phyloP scores from a whole-genome alignment of 2,329 filamentous ascomycete species.

The Fusarium vanettenii region DNA sequence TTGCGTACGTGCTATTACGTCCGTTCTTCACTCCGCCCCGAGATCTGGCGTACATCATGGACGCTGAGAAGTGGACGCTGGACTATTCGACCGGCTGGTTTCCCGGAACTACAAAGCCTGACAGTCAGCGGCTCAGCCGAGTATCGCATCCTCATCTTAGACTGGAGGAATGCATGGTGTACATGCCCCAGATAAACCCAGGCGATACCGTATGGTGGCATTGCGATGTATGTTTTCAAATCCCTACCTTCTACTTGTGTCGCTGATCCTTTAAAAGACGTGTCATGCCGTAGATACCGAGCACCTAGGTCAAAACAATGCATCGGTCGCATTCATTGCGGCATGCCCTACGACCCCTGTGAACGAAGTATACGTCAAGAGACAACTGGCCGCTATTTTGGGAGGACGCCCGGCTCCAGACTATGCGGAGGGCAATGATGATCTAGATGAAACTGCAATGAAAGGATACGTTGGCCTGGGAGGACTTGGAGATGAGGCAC shows the following conservation, averaged over 20 bases:
- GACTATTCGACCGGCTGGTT: constrained; percentile 48
- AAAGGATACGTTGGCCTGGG: constrained; percentile 25
- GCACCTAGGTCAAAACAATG: constrained; percentile 47
- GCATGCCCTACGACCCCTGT: constrained; percentile 49
- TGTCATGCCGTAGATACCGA: constrained; percentile 55
- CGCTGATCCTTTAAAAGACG: constrained; percentile 31
- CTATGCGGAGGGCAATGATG: constrained; percentile 4
- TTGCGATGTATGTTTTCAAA: neutral
- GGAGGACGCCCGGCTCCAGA: constrained; percentile 15
- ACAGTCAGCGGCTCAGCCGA: constrained; percentile 39
- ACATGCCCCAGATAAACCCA: constrained; percentile 46
- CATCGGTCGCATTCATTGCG: constrained; percentile 51
- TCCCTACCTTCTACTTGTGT: neutral
- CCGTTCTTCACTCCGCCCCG: neutral
- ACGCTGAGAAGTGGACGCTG: constrained; percentile 52
- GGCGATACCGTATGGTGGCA: constrained; percentile 29
- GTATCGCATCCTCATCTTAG: constrained; percentile 53
- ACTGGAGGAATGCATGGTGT: constrained; percentile 50
- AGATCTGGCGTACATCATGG: constrained; percentile 46
- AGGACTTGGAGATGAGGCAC: constrained; percentile 7
- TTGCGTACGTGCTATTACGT: constrained; percentile 47
- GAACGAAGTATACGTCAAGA: constrained; percentile 40
- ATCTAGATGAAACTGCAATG: constrained; percentile 17
- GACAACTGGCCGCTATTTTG: constrained; percentile 22
- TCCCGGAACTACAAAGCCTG: constrained; percentile 48